These are phyloP conservation scores for Mycena galopus DNA, from an alignment of 768 basidiomycete genomes.

Conservation along the genomic window DNA sequence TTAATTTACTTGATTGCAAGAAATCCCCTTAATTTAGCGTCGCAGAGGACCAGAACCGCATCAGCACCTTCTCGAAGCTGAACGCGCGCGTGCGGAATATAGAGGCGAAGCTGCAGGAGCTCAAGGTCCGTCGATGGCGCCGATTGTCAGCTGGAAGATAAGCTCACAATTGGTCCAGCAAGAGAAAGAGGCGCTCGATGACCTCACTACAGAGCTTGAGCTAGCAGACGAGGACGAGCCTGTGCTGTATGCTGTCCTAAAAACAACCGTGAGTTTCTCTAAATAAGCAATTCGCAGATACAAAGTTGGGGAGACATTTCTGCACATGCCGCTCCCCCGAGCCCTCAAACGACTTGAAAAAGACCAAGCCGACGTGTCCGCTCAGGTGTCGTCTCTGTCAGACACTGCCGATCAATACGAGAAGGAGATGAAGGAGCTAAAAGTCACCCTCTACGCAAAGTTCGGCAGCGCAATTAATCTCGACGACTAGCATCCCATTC, in stretches of 20 bases:
- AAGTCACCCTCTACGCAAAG: slow-evolving; percentile 86
- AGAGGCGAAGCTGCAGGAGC: slow-evolving; percentile 76
- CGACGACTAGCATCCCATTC: slow-evolving; percentile 70
- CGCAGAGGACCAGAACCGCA: slow-evolving; percentile 87
- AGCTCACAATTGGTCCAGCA: slow-evolving; percentile 64
- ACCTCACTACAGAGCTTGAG: slow-evolving; percentile 89
- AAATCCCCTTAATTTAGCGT: slow-evolving; percentile 21
- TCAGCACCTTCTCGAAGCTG: slow-evolving; percentile 92
- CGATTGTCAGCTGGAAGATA: slow-evolving; percentile 2
- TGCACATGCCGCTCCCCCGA: slow-evolving; percentile 77
- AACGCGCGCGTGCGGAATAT: slow-evolving; percentile 82
- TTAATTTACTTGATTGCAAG: background rate
- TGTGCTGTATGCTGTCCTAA: slow-evolving; percentile 69
- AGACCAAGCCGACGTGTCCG: slow-evolving; percentile 72
- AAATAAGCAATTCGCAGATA: slow-evolving; percentile 67
- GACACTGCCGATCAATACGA: slow-evolving; percentile 74
- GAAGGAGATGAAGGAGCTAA: slow-evolving; percentile 83
- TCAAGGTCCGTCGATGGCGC: slow-evolving; percentile 68
- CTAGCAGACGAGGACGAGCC: slow-evolving; percentile 87
- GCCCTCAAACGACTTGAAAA: slow-evolving; percentile 81
- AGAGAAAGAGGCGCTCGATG: slow-evolving; percentile 95
- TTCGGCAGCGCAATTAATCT: slow-evolving; percentile 95
- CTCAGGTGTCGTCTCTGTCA: slow-evolving; percentile 65
- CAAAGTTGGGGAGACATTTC: slow-evolving; percentile 90
- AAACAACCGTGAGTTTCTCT: background rate